These are phyloP conservation scores for Phytophthora pini DNA, from an alignment of 352 stramenopile genomes.

Conservation along the genomic window DNA sequence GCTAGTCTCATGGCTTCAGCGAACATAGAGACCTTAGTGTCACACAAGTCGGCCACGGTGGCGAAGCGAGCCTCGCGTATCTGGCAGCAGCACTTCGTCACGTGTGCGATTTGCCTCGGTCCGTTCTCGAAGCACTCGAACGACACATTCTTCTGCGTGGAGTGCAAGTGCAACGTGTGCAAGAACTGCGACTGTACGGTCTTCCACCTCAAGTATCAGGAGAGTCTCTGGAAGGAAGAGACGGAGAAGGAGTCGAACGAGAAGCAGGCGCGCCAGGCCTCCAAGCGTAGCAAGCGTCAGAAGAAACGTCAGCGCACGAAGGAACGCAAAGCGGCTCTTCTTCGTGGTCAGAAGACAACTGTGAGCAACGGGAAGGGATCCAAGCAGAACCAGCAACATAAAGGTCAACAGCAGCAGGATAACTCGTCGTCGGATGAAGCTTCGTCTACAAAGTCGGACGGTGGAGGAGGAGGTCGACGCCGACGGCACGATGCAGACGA, in stretches of 20 bases:
- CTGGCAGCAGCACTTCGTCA: constrained; percentile 98
- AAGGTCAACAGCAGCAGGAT: constrained; percentile 44
- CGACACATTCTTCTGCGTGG: constrained; percentile 96
- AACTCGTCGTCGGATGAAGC: constrained; percentile 69
- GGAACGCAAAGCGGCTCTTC: constrained; percentile 77
- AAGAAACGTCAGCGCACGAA: constrained; percentile 88
- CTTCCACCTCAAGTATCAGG: constrained; percentile 98
- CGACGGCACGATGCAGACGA: constrained; percentile 64
- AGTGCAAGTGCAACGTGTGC: constrained; percentile 99
- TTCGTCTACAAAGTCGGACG: constrained; percentile 46
- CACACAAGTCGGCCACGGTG: constrained; percentile 94
- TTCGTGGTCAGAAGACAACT: constrained; percentile 44
- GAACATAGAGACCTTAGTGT: constrained; percentile 94
- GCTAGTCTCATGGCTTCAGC: constrained; percentile 89
- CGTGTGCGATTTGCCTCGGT: constrained; percentile 96
- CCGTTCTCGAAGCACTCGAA: constrained; percentile 96
- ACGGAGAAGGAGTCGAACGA: constrained; percentile 92
- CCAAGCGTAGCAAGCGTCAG: constrained; percentile 85
- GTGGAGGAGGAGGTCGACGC: constrained; percentile 27
- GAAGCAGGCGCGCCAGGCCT: constrained; percentile 90
- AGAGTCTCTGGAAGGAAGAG: constrained; percentile 94
- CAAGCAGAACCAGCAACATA: constrained; percentile 47
- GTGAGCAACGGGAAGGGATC: constrained; percentile 36
- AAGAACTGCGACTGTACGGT: constrained; percentile 97
- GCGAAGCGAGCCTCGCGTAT: constrained; percentile 97